These are phyloP conservation scores for Sophora flavescens DNA, from an alignment of 306 rosid species.

Conservation along the genomic window DNA sequence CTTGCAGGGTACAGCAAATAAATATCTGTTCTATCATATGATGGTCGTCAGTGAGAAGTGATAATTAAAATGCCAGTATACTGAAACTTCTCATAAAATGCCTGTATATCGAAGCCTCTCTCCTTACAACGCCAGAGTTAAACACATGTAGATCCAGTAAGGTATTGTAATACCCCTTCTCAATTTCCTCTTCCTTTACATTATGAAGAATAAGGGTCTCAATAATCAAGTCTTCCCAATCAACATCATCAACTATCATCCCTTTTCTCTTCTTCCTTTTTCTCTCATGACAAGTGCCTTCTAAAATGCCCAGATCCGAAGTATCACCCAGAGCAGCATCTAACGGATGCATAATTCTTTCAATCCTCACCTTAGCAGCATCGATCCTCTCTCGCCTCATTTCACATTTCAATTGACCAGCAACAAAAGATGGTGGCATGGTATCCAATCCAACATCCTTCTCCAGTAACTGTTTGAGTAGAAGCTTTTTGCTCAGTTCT, in stretches of 20 bases:
- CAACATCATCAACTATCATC: constrained; percentile 46
- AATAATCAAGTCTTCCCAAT: constrained; percentile 86
- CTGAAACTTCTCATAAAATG: no score
- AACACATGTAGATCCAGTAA: constrained; percentile 74
- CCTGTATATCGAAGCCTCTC: no score
- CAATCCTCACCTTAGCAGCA: constrained; percentile 72
- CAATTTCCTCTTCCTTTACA: constrained; percentile 82
- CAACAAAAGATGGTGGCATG: constrained; percentile 76
- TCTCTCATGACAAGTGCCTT: constrained; percentile 30
- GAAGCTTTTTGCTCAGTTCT: constrained; percentile 73
- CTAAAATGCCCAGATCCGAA: background rate
- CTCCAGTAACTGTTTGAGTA: constrained; percentile 63
- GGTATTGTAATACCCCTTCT: constrained; percentile 81
- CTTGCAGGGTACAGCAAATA: background rate
- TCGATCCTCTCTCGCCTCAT: constrained; percentile 68
- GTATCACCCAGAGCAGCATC: constrained; percentile 32
- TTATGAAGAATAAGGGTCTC: constrained; percentile 82
- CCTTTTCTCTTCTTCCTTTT: constrained; percentile 68
- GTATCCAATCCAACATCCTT: constrained; percentile 76
- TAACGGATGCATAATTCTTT: constrained; percentile 61
- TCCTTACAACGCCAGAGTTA: constrained; percentile 53
- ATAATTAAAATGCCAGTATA: constrained; percentile 5
- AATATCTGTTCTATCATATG: constrained; percentile 11
- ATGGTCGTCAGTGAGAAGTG: background rate
- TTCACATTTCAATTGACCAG: constrained; percentile 53